Percentiles rank a stretch among this genome's conserved stretches.
These are phyloP conservation scores for Apophysomyces sp. DNA, from an alignment of 371 early-diverging fungal species.

Conservation along the genomic window DNA sequence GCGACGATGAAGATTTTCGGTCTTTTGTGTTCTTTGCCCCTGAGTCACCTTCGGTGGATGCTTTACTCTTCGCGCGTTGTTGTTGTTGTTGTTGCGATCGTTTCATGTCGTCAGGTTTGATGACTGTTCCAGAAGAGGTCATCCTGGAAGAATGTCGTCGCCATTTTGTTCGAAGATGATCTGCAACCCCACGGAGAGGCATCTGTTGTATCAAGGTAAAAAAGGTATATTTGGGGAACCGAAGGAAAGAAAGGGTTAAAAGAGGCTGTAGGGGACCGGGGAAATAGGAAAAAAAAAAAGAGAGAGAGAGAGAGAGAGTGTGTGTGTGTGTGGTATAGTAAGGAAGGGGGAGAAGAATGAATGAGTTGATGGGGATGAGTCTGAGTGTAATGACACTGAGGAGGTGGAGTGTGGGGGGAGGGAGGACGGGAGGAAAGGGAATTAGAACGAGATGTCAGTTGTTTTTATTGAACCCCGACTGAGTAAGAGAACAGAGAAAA, in stretches of 20 bases:
- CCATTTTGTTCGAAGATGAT: conserved; percentile 38
- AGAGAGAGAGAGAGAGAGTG: background rate
- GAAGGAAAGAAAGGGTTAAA: background rate
- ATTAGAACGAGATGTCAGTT: background rate
- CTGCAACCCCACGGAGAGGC: conserved; percentile 38
- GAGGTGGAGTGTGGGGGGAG: background rate
- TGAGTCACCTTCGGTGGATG: conserved; percentile 4
- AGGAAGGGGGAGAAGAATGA: background rate
- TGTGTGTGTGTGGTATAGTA: background rate
- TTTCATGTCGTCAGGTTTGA: conserved; percentile 28
- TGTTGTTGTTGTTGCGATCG: background rate
- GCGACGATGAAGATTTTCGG: conserved; percentile 8
- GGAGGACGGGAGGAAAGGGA: background rate
- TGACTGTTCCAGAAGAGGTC: conserved; percentile 8
- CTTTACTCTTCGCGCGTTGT: background rate
- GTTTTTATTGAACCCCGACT: background rate
- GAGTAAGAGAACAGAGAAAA: conserved; percentile 5
- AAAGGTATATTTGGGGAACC: background rate
- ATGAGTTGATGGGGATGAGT: background rate
- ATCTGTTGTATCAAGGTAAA: conserved; percentile 13
- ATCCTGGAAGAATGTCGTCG: conserved; percentile 34
- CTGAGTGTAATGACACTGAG: no score
- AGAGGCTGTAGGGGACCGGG: background rate
- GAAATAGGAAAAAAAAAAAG: background rate
- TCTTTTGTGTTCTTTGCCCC: conserved; percentile 1